Base-by-base conservation (phyloP, 495 filamentous ascomycete species). In the Trichoderma virens region DNA sequence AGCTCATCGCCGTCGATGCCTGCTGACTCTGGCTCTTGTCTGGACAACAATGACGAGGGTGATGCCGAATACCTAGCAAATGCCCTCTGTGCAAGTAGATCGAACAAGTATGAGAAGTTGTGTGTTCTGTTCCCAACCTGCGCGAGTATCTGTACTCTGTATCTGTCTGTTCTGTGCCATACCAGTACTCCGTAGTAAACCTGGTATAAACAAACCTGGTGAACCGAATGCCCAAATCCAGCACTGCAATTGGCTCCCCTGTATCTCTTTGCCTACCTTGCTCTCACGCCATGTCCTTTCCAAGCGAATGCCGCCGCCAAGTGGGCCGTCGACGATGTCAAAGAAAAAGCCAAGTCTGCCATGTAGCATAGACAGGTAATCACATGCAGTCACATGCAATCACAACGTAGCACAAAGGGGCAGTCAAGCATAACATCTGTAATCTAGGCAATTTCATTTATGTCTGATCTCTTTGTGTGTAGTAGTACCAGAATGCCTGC, bases 371-470 rank as follows among this genome's bases (percentile, higher is more conserved):
- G 51, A 56, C 51, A 56, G 27, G 51, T 18, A 9, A 30, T 30
- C 51, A 56, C 51, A 56, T 56, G 51, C 25, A 56, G 51, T 56
- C 51, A 56, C 23, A 56, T 56, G 51, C 25, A 56, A 31, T 28
- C 51, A 56, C 20, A 28, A 47, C 43, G 20, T 6, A 1, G 4
- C 5, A 4, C 43, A 20, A 20, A 23, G 13, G 7, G 4, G 27
- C 9, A 14, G 13, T 35, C 0, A 35, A 30, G 51, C 23, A 56
- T 56, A 31, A 56, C 20, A 16, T 56, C 51, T 56, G 18, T 47
- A 56, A 56, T 56, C 51, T 56, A 56, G 51, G 51, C 51, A 56
- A 56, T 56, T 56, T 28, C 51, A 56, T 56, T 56, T 56, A 56
- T 56, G 51, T 56, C 51, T 56, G 51, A 56, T 56, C 27, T 56